Base-by-base conservation (phyloP, 2,329 filamentous ascomycete genomes). In the Pyrenochaeta sp. region DNA sequence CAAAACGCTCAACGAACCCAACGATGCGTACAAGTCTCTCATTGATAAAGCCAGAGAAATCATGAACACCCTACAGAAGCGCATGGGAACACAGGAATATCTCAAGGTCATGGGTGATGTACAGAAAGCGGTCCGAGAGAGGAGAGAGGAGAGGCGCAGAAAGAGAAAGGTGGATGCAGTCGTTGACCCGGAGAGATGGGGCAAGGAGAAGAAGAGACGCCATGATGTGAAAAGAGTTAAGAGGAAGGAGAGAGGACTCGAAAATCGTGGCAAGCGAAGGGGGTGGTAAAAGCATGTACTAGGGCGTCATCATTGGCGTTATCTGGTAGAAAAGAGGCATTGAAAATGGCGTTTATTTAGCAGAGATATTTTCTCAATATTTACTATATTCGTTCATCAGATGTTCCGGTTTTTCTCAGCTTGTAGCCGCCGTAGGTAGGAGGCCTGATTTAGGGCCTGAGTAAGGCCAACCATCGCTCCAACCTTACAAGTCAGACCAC, bases 161-260 rank as follows among this genome's bases (percentile, higher is more conserved):
- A 99, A 99, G 82, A 83, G 94, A 62, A 89, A 90, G 73, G 89
- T 97, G 53, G 92, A 95, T 67, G 89, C 89, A 8, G 85, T 99
- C 17, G 82, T 82, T 35, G 83, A 88, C 63, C 94, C 94, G 1
- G 93, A 86, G 77, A 94, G 94, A 78, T 58, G 55, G 41, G 62
- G 58, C 11, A 91, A 86, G 75, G 87, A 87, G 69, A 95, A 90
- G 80, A 87, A 86, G 68, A 89, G 84, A 69, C 86, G 87, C 0
- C 75, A 81, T 62, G 87, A 90, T 73, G 84, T 63, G 7, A 59
- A 61, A 52, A 68, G 60, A 49, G 61, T 58, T 6, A 69, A 62
- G 51, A 85, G 86, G 69, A 96, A 90, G 80, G 88, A 87, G 71
- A 89, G 83, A 71, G 87, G 88, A 0, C 74, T 79, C 56, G 87